These are phyloP conservation scores for Fusarium euwallaceae DNA, from an alignment of 2,329 filamentous ascomycete species.

Conservation along the genomic window DNA sequence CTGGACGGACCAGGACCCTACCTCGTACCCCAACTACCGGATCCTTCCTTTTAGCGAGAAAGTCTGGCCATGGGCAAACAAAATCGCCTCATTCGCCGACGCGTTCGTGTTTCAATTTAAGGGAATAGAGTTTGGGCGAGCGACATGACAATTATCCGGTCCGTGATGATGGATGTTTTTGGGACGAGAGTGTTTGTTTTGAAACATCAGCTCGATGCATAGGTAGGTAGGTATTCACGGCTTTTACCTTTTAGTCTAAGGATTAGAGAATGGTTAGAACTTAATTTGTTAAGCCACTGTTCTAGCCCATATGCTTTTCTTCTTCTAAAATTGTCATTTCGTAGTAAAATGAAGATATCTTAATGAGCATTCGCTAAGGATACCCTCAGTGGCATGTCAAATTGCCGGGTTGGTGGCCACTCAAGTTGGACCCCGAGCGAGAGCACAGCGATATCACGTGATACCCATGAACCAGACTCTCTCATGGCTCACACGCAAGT, in stretches of 20 bases:
- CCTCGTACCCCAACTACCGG: conserved; percentile 29
- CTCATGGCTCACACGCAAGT: conserved; percentile 5
- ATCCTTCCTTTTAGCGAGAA: conserved; percentile 18
- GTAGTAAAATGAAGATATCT: background rate
- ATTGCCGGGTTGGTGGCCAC: background rate
- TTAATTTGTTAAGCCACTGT: background rate
- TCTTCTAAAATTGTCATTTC: background rate
- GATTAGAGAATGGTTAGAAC: background rate
- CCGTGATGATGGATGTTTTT: background rate
- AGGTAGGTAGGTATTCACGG: background rate
- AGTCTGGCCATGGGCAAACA: conserved; percentile 15
- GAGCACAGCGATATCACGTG: conserved; percentile 26
- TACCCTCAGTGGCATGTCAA: background rate
- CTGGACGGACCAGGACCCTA: background rate
- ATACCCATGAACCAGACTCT: background rate
- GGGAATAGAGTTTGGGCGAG: background rate
- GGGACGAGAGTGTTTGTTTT: background rate
- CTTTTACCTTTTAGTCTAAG: background rate
- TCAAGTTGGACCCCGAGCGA: background rate
- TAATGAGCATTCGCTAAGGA: background rate
- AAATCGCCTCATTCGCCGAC: conserved; percentile 8
- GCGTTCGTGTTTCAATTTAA: conserved; percentile 9
- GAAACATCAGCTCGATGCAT: background rate
- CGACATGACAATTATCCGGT: background rate
- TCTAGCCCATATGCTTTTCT: background rate